phyloP scores from a whole-genome alignment of 2,329 filamentous ascomycete species.

The Colletotrichum paranaense region DNA sequence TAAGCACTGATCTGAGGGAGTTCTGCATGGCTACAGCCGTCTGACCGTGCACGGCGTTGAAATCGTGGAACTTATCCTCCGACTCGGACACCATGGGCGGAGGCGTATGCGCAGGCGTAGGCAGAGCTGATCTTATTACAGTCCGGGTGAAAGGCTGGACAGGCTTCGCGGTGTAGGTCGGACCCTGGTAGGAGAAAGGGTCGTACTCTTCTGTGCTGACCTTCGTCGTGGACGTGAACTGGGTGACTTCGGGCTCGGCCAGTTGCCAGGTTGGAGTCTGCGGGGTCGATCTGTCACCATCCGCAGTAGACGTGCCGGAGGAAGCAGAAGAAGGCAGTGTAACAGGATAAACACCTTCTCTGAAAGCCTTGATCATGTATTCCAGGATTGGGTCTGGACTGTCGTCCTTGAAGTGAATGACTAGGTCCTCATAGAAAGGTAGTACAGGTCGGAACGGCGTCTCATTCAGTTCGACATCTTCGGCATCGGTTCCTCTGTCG shows the following conservation, averaged over 20 bases:
- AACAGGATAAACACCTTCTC: slow-evolving; percentile 49
- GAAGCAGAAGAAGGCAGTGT: not conserved
- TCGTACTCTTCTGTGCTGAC: slow-evolving; percentile 55
- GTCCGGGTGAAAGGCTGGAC: not conserved
- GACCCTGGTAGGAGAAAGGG: slow-evolving; percentile 52
- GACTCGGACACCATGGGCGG: slow-evolving; percentile 44
- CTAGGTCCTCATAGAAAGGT: slow-evolving; percentile 65
- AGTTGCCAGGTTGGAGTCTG: slow-evolving; percentile 16
- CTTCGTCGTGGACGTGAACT: slow-evolving; percentile 20
- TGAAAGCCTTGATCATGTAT: slow-evolving; percentile 59
- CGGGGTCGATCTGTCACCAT: slow-evolving; percentile 17
- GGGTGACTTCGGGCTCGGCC: slow-evolving; percentile 11
- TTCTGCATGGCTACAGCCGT: slow-evolving; percentile 68
- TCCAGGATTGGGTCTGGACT: slow-evolving; percentile 55
- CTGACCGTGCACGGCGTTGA: slow-evolving; percentile 52
- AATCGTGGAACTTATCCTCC: slow-evolving; percentile 57
- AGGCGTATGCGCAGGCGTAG: slow-evolving; percentile 57
- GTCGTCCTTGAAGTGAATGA: slow-evolving; percentile 64
- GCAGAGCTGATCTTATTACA: slow-evolving; percentile 47
- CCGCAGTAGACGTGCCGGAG: slow-evolving; percentile 9
- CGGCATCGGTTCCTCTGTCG: slow-evolving; percentile 42
- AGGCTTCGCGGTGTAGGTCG: slow-evolving; percentile 3
- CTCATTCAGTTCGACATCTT: slow-evolving; percentile 38
- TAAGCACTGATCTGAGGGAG: slow-evolving; percentile 64
- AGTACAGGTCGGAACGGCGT: slow-evolving; percentile 57